Evolutionary conservation across 805 yeast genomes (phyloP).

Genomic region (Suhomyces sp.): DNA sequence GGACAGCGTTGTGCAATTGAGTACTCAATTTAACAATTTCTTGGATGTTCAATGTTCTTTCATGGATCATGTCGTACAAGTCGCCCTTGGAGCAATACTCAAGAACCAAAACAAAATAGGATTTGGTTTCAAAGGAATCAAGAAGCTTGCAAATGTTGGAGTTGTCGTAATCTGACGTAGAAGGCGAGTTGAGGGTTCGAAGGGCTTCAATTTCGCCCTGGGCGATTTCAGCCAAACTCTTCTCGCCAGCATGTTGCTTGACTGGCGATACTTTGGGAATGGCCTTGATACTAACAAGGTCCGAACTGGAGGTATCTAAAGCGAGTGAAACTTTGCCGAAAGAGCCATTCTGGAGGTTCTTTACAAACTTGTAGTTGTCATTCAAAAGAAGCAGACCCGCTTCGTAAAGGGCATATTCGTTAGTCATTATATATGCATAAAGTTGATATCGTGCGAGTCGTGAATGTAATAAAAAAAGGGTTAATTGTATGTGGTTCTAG

Average conservation of each 20-base stretch:
- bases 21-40: conserved; percentile 22
- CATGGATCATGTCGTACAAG: conserved; percentile 54
- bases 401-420: conserved; percentile 37
- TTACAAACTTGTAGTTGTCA: conserved; percentile 41
- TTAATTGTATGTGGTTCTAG: neutral
- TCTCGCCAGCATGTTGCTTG: conserved; percentile 14
- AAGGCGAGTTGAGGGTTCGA: conserved; percentile 20
- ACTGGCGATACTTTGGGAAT: conserved; percentile 47
- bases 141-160: conserved; percentile 56
- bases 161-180: conserved; percentile 18
- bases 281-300: conserved; percentile 53
- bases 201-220: conserved; percentile 51
- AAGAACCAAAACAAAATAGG: conserved; percentile 53
- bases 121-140: conserved; percentile 54
- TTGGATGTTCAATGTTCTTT: conserved; percentile 9
- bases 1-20: conserved; percentile 52
- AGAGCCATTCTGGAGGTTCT: conserved; percentile 54
- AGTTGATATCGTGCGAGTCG: conserved; percentile 1
- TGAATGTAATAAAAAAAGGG: neutral
- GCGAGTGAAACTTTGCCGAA: conserved; percentile 62
- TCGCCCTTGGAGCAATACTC: conserved; percentile 71
- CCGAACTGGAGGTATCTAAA: conserved; percentile 27
- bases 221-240: conserved; percentile 35
- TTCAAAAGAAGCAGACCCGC: conserved; percentile 30
- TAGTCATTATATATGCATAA: neutral